phyloP scores from a whole-genome alignment of 495 filamentous ascomycete genomes.

The Tetracladium setigerum region DNA sequence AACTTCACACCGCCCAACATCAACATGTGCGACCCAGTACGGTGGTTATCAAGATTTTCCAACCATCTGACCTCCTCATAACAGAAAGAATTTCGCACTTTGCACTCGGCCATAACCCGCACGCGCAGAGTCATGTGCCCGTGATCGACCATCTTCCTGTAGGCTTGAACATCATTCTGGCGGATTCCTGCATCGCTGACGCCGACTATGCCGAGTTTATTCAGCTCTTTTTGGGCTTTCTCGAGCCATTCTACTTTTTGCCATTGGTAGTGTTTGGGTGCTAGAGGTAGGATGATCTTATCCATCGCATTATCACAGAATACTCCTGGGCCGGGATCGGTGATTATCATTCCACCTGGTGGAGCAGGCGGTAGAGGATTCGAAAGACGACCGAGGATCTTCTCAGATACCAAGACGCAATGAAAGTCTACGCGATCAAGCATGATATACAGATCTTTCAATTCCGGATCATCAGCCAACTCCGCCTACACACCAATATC shows the following conservation, averaged over 20 bases:
- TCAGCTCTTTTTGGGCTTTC: constrained; percentile 47
- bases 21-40: constrained; percentile 5
- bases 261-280: constrained; percentile 41
- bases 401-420: constrained; percentile 54
- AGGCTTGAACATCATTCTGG: constrained; percentile 41
- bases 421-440: constrained; percentile 60
- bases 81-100: constrained; percentile 52
- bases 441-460: constrained; percentile 53
- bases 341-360: constrained; percentile 51
- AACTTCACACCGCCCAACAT: constrained; percentile 13
- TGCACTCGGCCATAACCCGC: constrained; percentile 58
- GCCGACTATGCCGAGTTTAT: constrained; percentile 53
- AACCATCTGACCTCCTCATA: constrained; percentile 28
- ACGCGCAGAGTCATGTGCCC: constrained; percentile 47
- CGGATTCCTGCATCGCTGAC: constrained; percentile 54
- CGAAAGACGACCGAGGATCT: constrained; percentile 48
- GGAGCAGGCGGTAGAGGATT: constrained; percentile 37
- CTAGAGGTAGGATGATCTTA: constrained; percentile 37
- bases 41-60: constrained; percentile 4
- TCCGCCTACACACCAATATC: constrained; percentile 28
- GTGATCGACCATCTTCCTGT: constrained; percentile 34
- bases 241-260: constrained; percentile 41
- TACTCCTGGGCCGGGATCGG: constrained; percentile 50
- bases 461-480: constrained; percentile 38
- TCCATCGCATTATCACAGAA: constrained; percentile 68